Base-by-base conservation (phyloP, 164 flowering plant genomes). In the Annona squamosa region DNA sequence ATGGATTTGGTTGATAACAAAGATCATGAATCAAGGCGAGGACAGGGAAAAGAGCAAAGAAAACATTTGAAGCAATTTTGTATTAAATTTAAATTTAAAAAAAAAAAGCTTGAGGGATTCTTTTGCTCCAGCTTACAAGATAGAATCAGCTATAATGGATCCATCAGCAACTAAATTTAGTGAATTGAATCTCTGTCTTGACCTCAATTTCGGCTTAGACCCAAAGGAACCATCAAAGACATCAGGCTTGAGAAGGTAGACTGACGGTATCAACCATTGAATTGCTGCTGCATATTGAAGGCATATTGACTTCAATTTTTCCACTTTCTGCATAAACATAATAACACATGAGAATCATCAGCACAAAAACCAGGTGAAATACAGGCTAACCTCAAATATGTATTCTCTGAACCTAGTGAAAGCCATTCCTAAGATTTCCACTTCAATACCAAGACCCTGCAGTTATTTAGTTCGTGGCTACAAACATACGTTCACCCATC, bases 221-320 rank as follows among this genome's bases (percentile, higher is more conserved):
- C 78, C 81, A 17, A 77, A 77, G 56, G 46, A 71, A 70, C 77
- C 83, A 42, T 81, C 69, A 9, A 63, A 5, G 65, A 73, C 75
- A 63, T 81, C 85, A 68, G 78, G 65, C 71, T 83, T 81, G 59
- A 86, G 81, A 69, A 86, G 81, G 73, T 82, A 89, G 42, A 85
- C 74, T 43, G 97, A 89, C 56, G 97, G 85, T 76, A 95, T 85
- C 77, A 96, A 77, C 93, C 97, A 86, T 74, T 87, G 97, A 46
- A 87, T 82, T 68, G 95, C 95, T 64, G 94, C 91, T 37, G 97
- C 95, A 83, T 93, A 93, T 71, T 92, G 97, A 63, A 93, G 93
- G 83, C 97, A 93, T 74, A 92, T 81, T 41, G 81, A 80, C 77
- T 93, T 90, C 81, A 93, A 77, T 83, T 66, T 93, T 86, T 96